Evolutionary conservation across 2,329 filamentous ascomycete species (phyloP).

Genomic region (Arthroderma sp.): DNA sequence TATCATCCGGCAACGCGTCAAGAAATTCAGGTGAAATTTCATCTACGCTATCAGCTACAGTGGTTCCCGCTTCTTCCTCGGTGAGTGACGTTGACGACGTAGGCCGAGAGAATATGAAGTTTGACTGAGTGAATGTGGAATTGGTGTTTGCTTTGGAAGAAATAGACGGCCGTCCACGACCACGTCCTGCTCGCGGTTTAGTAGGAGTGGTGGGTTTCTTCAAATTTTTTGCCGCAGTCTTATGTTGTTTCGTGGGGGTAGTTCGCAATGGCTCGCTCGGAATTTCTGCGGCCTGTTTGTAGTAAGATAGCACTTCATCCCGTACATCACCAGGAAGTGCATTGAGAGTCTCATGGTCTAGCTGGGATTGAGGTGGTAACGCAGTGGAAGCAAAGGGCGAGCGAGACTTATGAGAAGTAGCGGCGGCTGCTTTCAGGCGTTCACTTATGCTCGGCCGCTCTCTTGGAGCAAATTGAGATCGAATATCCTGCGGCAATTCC

Average conservation of each 20-base stretch:
- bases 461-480: constrained; percentile 54
- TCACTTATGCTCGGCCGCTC: constrained; percentile 1
- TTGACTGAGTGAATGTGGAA: constrained; percentile 58
- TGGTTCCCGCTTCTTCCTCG: constrained; percentile 10
- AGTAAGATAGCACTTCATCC: constrained; percentile 65
- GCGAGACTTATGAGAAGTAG: neutral
- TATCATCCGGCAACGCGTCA: constrained; percentile 66
- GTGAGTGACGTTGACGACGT: constrained; percentile 3
- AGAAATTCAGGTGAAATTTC: constrained; percentile 59
- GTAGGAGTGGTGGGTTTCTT: constrained; percentile 48
- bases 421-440: neutral
- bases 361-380: constrained; percentile 54
- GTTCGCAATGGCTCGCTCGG: constrained; percentile 16
- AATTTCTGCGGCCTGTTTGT: constrained; percentile 31
- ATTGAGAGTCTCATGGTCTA: constrained; percentile 73
- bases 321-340: constrained; percentile 78
- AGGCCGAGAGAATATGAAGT: constrained; percentile 41
- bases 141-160: constrained; percentile 39
- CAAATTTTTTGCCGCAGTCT: constrained; percentile 24
- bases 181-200: constrained; percentile 43
- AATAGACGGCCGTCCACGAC: constrained; percentile 37
- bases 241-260: constrained; percentile 22
- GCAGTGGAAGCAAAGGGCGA: constrained; percentile 11
- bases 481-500: constrained; percentile 72
- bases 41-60: constrained; percentile 16